phyloP scores from a whole-genome alignment of 2,329 filamentous ascomycete species.

The Ascochyta viciae-villosae region DNA sequence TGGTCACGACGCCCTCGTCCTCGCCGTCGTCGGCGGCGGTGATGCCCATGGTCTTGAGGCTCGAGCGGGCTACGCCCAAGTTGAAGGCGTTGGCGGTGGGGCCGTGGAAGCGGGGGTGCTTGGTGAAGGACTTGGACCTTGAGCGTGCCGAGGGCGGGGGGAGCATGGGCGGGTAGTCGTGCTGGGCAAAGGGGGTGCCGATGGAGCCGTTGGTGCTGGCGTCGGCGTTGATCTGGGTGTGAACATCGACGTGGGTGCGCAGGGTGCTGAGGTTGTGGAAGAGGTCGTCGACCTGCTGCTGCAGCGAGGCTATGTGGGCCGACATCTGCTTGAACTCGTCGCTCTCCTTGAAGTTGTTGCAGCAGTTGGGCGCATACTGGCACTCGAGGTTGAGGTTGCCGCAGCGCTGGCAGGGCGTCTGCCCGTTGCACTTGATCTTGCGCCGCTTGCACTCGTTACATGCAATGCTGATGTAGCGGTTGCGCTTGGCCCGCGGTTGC shows the following conservation, averaged over 20 bases:
- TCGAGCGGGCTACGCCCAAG: slow-evolving; percentile 84
- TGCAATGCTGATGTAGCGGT: slow-evolving; percentile 72
- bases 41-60: slow-evolving; percentile 89
- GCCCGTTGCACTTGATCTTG: slow-evolving; percentile 73
- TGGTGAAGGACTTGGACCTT: slow-evolving; percentile 45
- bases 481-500: slow-evolving; percentile 66
- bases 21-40: slow-evolving; percentile 66
- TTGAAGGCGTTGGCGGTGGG: slow-evolving; percentile 87
- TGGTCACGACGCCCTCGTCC: slow-evolving; percentile 64
- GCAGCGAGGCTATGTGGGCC: slow-evolving; percentile 73
- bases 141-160: slow-evolving; percentile 49
- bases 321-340: slow-evolving; percentile 89
- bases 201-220: slow-evolving; percentile 25
- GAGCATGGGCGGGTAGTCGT: slow-evolving; percentile 46
- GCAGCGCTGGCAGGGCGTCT: slow-evolving; percentile 69
- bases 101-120: slow-evolving; percentile 75
- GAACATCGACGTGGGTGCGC: slow-evolving; percentile 57
- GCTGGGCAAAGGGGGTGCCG: slow-evolving; percentile 39
- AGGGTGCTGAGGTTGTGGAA: slow-evolving; percentile 75
- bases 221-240: slow-evolving; percentile 17
- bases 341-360: slow-evolving; percentile 87
- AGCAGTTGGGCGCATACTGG: slow-evolving; percentile 71
- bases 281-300: slow-evolving; percentile 83
- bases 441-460: slow-evolving; percentile 72
- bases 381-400: slow-evolving; percentile 70